Conservation (phyloP, 768 basidiomycete species). For the Russula olivacea region DNA sequence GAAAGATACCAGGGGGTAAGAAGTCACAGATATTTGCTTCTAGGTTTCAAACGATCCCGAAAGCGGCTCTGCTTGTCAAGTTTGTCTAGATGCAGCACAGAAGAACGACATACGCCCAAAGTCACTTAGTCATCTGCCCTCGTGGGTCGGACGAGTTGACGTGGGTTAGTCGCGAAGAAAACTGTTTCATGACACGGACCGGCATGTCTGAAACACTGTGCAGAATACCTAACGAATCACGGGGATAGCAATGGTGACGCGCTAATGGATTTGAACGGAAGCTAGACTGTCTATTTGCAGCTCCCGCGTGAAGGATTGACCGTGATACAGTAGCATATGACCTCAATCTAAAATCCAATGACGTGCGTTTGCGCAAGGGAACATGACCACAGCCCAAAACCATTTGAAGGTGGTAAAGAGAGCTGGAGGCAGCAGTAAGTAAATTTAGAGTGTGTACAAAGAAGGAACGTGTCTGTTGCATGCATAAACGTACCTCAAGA, state of each 20-base stretch:
- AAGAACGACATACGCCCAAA: neutral
- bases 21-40: slow-evolving; percentile 45
- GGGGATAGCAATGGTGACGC: neutral
- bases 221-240: neutral
- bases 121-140: no score
- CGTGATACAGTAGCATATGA: neutral
- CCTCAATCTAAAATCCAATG: neutral
- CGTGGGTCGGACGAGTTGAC: neutral
- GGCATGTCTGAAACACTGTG: no score
- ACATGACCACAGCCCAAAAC: neutral
- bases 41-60: no score
- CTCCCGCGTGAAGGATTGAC: neutral
- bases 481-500: slow-evolving; percentile 4
- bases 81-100: neutral
- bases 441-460: neutral
- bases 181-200: no score
- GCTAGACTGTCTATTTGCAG: neutral
- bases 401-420: neutral
- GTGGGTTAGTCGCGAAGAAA: neutral
- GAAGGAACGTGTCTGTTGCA: neutral
- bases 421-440: neutral
- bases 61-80: slow-evolving; percentile 34
- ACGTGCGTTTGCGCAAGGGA: neutral
- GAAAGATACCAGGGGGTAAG: slow-evolving; percentile 35
- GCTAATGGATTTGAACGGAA: neutral